These are phyloP conservation scores for Paraglomus brasilianum DNA, from an alignment of 192 early-diverging fungal species.

Conservation along the genomic window DNA sequence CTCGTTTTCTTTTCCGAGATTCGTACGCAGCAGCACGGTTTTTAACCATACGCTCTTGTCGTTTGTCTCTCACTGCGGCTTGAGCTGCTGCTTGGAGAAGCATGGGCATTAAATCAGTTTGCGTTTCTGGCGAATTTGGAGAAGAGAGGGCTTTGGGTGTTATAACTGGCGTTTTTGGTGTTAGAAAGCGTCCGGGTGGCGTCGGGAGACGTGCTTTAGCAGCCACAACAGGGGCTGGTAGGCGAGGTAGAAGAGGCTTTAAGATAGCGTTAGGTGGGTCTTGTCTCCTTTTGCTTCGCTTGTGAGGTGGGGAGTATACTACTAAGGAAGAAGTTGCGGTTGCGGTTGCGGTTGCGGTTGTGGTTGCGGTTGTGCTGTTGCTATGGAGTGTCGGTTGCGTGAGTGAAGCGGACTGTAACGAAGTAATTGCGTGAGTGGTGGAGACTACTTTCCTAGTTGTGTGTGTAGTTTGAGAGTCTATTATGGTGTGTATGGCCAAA, in stretches of 20 bases:
- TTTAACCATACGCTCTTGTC: conserved; percentile 30
- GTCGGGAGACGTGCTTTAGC: conserved; percentile 2
- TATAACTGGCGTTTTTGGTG: neutral
- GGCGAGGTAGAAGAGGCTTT: conserved; percentile 22
- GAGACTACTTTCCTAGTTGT: too few species aligned
- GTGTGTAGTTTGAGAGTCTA: too few species aligned
- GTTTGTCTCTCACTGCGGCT: conserved; percentile 23
- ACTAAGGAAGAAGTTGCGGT: too few species aligned
- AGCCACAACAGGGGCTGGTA: neutral
- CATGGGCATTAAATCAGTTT: conserved; percentile 27
- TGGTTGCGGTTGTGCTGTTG: too few species aligned
- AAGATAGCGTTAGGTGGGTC: neutral
- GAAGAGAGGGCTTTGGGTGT: neutral
- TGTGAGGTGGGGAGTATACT: neutral
- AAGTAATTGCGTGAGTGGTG: too few species aligned
- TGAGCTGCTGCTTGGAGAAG: conserved; percentile 23
- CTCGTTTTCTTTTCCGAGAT: conserved; percentile 28
- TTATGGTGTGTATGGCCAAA: too few species aligned
- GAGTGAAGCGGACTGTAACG: too few species aligned
- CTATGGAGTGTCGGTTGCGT: too few species aligned
- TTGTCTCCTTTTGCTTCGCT: neutral
- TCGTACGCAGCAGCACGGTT: conserved; percentile 31
- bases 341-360: too few species aligned
- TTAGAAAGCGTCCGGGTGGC: neutral
- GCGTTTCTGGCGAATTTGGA: neutral